These are phyloP conservation scores for Lophiotrema nucula DNA, from an alignment of 495 filamentous ascomycete species.

Conservation along the genomic window DNA sequence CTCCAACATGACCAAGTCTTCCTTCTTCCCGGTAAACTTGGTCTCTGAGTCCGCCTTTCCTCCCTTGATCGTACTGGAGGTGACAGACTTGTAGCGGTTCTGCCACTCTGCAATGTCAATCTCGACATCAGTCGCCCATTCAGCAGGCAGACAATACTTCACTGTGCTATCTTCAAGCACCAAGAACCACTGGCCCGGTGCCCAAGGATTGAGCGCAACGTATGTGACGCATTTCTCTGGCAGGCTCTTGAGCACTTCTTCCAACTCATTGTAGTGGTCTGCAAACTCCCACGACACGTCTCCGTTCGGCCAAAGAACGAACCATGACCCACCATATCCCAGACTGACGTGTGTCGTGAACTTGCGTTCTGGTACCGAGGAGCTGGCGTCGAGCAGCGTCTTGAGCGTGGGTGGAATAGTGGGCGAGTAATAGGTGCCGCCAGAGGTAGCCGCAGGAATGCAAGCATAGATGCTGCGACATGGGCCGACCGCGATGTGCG, in stretches of 20 bases:
- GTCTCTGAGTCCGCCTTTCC: not conserved
- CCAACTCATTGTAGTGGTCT: not conserved
- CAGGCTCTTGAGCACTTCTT: not conserved
- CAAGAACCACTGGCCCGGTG: not conserved
- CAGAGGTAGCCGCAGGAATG: not conserved
- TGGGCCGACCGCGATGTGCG: not conserved
- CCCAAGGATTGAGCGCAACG: not conserved
- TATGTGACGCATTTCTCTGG: not conserved
- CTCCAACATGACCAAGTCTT: not conserved
- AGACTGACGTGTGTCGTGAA: constrained; percentile 2
- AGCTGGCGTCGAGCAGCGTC: not conserved
- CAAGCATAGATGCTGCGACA: not conserved
- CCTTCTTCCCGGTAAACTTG: not conserved
- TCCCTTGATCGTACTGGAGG: not conserved
- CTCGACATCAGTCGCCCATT: not conserved
- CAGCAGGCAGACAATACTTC: not conserved
- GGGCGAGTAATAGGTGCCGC: constrained; percentile 1
- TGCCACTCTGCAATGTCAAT: not conserved
- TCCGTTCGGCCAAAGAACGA: not conserved
- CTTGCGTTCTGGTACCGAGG: not conserved
- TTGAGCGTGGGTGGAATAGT: not conserved
- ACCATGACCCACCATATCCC: not conserved
- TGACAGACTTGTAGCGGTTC: not conserved
- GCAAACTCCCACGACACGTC: not conserved
- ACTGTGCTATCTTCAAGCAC: not conserved